Base-by-base conservation (phyloP, 2,329 filamentous ascomycete genomes). In the Aspergillus thermomutatus region DNA sequence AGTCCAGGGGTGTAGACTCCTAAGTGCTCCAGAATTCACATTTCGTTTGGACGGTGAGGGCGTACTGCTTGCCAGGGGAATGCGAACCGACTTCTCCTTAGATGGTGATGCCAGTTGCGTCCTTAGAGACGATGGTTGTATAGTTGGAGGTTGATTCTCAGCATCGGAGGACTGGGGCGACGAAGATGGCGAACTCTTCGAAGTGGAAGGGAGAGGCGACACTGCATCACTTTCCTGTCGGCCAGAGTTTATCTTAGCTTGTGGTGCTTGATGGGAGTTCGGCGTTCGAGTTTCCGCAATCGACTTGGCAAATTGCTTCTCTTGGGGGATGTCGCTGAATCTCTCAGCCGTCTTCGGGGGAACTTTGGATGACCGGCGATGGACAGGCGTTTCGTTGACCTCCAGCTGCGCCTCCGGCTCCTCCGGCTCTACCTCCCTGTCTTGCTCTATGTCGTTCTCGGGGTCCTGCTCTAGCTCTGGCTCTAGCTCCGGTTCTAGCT, bases 121-220 rank as follows among this genome's bases (percentile, higher is more conserved):
- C 56, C 75, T 66, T 60, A 76, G 80, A 52, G 77, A 79, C 2
- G 81, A 78, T 1, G 82, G 83, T 53, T 80, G 83, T 4, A 86
- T 86, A 1, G 88, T 89, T 0, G 90, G 90, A 1, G 89, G 89
- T 49, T 84, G 86, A 64, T 93, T 93, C 71, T 94, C 90, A 0
- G 88, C 88, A 68, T 94, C 88, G 0, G 90, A 92, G 1, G 89
- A 88, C 64, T 91, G 89, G 0, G 87, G 87, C 1, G 89, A 89
- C 19, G 83, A 82, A 0, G 87, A 89, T 0, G 86, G 87, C 0
- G 84, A 83, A 11, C 62, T 66, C 55, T 69, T 66, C 26, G 68
- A 83, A 72, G 59, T 54, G 31, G 63, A 60, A 9, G 68, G 64
- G 8, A 68, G 61, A 23, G 70, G 68, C n/a, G 69, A 72, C 25